Conservation (phyloP, 2,329 filamentous ascomycete genomes). For the Paraconiothyrium brasiliense region DNA sequence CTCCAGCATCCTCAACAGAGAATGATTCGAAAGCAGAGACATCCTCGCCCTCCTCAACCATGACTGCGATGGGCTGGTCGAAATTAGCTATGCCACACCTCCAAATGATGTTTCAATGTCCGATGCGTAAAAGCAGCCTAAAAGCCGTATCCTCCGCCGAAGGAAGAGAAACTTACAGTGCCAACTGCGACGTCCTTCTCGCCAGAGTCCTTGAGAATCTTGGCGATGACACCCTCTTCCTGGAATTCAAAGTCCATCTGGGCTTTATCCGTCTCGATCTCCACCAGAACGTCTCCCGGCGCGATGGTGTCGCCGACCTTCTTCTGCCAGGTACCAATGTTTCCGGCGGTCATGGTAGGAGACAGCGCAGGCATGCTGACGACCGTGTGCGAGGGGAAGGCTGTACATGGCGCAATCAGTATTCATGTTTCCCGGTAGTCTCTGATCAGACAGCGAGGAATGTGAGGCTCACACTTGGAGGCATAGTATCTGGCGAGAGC, state of each 20-base stretch:
- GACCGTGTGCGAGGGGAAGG: conserved; percentile 92
- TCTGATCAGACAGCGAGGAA: neutral
- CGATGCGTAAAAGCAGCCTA: neutral
- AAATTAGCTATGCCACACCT: conserved; percentile 33
- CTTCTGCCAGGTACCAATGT: conserved; percentile 98
- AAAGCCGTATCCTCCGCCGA: neutral
- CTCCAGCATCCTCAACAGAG: conserved; percentile 88
- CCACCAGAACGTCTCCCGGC: conserved; percentile 93
- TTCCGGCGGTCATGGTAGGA: conserved; percentile 95
- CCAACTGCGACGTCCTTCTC: conserved; percentile 94
- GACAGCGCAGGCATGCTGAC: conserved; percentile 98
- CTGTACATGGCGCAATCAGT: conserved; percentile 62
- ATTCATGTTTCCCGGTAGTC: conserved; percentile 16
- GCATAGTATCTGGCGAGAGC: conserved; percentile 73
- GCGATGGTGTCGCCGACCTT: conserved; percentile 87
- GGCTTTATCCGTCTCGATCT: conserved; percentile 99
- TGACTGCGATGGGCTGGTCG: conserved; percentile 87
- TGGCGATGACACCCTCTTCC: conserved; percentile 94
- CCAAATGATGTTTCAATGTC: neutral
- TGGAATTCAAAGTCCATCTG: conserved; percentile 99
- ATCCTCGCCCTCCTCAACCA: conserved; percentile 92
- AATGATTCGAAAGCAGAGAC: conserved; percentile 89
- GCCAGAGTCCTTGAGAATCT: conserved; percentile 90
- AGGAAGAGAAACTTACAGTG: conserved; percentile 69
- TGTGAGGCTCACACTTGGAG: conserved; percentile 67